Percentiles rank a stretch among this genome's conserved stretches.
phyloP scores from a whole-genome alignment of 2,329 filamentous ascomycete species.

The Penicillium corylophilum region DNA sequence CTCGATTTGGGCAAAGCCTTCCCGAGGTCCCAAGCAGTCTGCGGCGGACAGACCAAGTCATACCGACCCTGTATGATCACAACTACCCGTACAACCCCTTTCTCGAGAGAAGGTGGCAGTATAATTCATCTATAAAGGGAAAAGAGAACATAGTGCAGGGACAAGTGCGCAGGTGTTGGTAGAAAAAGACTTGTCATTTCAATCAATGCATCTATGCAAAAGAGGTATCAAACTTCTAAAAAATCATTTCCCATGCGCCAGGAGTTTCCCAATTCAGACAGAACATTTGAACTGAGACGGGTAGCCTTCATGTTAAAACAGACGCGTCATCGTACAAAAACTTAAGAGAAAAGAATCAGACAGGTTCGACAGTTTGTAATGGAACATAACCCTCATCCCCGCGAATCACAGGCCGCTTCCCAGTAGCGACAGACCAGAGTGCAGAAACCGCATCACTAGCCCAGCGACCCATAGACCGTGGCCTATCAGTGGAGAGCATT shows the following conservation, averaged over 20 bases:
- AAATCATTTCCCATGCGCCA: not conserved
- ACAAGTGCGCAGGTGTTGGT: not conserved
- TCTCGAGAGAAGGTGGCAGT: no score
- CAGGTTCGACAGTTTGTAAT: slow-evolving; percentile 45
- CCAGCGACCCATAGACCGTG: slow-evolving; percentile 18
- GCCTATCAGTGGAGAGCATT: slow-evolving; percentile 20
- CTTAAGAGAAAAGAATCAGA: slow-evolving; percentile 13
- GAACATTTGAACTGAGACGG: not conserved
- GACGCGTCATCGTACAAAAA: not conserved
- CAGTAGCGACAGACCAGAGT: slow-evolving; percentile 32
- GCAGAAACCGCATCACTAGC: slow-evolving; percentile 18
- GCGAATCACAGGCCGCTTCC: slow-evolving; percentile 20
- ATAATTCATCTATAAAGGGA: no score
- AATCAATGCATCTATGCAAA: slow-evolving; percentile 7
- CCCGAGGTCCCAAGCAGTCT: slow-evolving; percentile 46
- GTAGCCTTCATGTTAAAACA: not conserved
- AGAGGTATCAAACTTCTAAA: slow-evolving; percentile 20
- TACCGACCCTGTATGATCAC: slow-evolving; percentile 49
- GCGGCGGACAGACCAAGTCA: slow-evolving; percentile 47
- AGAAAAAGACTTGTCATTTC: not conserved
- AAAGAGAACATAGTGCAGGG: not conserved
- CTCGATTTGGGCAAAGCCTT: slow-evolving; percentile 38
- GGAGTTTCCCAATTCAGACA: not conserved
- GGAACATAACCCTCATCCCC: slow-evolving; percentile 47
- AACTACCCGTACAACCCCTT: no score